Conservation (phyloP, 2,329 filamentous ascomycete species). For the Fusarium acutatum region DNA sequence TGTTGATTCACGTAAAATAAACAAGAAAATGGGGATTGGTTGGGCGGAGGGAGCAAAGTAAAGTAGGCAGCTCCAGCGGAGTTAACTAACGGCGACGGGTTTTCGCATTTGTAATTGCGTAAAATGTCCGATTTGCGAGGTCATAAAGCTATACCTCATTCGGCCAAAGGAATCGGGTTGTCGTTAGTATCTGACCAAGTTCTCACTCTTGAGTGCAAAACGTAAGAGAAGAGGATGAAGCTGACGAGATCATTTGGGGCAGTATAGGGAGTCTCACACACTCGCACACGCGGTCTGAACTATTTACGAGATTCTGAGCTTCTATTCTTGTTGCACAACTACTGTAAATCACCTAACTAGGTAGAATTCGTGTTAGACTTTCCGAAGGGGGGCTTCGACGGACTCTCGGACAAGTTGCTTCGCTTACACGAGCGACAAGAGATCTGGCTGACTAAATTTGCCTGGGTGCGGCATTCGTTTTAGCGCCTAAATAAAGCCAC, state of each 20-base stretch:
- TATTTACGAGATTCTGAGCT: background rate
- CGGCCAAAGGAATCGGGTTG: conserved; percentile 3
- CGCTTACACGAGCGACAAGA: conserved; percentile 24
- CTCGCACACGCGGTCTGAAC: background rate
- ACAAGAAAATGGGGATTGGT: conserved; percentile 17
- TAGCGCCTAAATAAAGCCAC: conserved; percentile 28
- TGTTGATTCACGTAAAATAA: conserved; percentile 11
- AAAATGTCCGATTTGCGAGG: conserved; percentile 38
- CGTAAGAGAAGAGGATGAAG: conserved; percentile 8
- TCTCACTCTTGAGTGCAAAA: conserved; percentile 8
- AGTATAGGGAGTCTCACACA: conserved; percentile 1
- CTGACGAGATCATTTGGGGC: conserved; percentile 11
- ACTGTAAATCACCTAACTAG: background rate
- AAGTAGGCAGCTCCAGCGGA: conserved; percentile 21
- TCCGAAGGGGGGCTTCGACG: background rate
- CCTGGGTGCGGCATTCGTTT: conserved; percentile 8
- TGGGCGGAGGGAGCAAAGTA: conserved; percentile 8
- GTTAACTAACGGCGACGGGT: conserved; percentile 32
- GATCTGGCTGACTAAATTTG: conserved; percentile 21
- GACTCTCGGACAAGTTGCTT: conserved; percentile 21
- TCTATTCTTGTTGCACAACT: conserved; percentile 11
- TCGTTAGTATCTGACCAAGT: conserved; percentile 23
- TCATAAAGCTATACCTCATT: conserved; percentile 19
- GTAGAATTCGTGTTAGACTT: background rate
- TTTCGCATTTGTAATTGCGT: conserved; percentile 34